These are phyloP conservation scores for Phytophthora gonapodyides DNA, from an alignment of 352 stramenopile genomes.

Conservation along the genomic window DNA sequence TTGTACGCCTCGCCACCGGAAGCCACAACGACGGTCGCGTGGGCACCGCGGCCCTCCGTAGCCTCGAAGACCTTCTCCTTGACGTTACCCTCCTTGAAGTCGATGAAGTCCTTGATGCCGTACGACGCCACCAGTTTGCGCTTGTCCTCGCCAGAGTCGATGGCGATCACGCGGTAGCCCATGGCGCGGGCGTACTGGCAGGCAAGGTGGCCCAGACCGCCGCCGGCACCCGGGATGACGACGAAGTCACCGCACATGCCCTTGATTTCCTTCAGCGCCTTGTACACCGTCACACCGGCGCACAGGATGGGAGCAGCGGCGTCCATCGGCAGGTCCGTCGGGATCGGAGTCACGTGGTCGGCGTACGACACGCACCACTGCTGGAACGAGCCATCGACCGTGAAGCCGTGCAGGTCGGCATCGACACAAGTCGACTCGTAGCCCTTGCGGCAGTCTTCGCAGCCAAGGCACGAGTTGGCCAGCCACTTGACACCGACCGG, in stretches of 20 bases:
- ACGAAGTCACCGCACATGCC: slow-evolving; percentile 48
- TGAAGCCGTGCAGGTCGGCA: slow-evolving; percentile 41
- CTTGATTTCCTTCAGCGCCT: slow-evolving; percentile 65
- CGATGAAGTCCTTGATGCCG: slow-evolving; percentile 69
- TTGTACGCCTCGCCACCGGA: slow-evolving; percentile 55
- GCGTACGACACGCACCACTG: slow-evolving; percentile 68
- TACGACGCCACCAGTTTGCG: slow-evolving; percentile 58
- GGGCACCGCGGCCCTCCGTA: slow-evolving; percentile 47
- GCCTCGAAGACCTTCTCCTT: slow-evolving; percentile 43
- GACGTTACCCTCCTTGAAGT: slow-evolving; percentile 60
- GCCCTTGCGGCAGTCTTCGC: slow-evolving; percentile 54
- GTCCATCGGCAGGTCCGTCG: slow-evolving; percentile 48
- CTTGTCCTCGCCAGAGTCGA: slow-evolving; percentile 70
- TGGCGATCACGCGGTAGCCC: slow-evolving; percentile 66
- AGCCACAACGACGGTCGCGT: slow-evolving; percentile 79
- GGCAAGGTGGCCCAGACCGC: slow-evolving; percentile 78
- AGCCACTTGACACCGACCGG: slow-evolving; percentile 53
- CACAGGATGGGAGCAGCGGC: slow-evolving; percentile 75
- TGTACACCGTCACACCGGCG: slow-evolving; percentile 87
- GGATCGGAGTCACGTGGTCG: slow-evolving; percentile 72
- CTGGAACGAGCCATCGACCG: slow-evolving; percentile 50
- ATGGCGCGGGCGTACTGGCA: slow-evolving; percentile 78
- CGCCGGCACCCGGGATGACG: slow-evolving; percentile 62
- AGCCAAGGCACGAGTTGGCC: slow-evolving; percentile 48
- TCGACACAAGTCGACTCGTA: slow-evolving; percentile 48